phyloP scores from a whole-genome alignment of 73 alveolate species.

The Paramecium caudatum region DNA sequence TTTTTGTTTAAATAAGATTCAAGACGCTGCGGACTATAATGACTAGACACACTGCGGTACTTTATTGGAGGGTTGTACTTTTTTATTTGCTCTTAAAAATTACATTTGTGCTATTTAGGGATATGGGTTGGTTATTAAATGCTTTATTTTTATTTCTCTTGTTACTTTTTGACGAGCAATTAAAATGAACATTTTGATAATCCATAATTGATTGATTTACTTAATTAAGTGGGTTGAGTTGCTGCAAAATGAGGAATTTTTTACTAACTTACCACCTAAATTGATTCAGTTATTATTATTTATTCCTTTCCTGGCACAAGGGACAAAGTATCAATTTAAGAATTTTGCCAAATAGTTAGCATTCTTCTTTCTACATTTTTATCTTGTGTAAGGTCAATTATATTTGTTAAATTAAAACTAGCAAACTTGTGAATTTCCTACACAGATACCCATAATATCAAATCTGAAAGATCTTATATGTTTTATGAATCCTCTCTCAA shows the following conservation, averaged over 20 bases:
- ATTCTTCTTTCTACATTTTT: neutral
- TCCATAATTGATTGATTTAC: constrained; percentile 16
- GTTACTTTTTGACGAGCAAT: neutral
- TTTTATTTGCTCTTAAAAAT: neutral
- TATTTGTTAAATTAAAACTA: neutral
- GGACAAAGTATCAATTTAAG: neutral
- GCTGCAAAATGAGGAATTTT: no score
- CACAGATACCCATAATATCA: no score
- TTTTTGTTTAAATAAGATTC: neutral
- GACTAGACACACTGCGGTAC: neutral
- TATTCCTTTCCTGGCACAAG: neutral
- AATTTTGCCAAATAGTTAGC: constrained; percentile 13
- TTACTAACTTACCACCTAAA: neutral
- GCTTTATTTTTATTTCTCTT: neutral
- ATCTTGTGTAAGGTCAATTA: constrained; percentile 20
- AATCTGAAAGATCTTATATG: neutral
- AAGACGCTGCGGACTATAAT: neutral
- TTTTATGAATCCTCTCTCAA: constrained; percentile 10
- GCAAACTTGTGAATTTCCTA: no score
- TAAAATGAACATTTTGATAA: constrained; percentile 14
- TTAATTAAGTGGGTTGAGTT: neutral
- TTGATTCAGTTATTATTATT: neutral
- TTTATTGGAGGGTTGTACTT: neutral
- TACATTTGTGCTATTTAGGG: constrained; percentile 12
- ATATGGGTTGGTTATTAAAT: neutral